phyloP scores from a whole-genome alignment of 306 rosid species.

The Lathyrus sativus region DNA sequence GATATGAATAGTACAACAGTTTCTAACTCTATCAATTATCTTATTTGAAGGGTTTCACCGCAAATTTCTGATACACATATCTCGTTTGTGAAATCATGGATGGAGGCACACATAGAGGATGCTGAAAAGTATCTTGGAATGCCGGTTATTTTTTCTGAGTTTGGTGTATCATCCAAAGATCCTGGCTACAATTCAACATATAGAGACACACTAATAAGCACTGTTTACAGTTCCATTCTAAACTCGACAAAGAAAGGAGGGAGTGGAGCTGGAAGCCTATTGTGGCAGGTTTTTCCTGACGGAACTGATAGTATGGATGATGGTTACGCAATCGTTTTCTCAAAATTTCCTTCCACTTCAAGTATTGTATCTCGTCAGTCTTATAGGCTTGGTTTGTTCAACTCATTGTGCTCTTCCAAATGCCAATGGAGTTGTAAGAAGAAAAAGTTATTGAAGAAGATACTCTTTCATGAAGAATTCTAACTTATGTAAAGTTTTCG shows the following conservation, averaged over 20 bases:
- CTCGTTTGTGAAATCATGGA: conserved; percentile 80
- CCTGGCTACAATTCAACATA: conserved; percentile 74
- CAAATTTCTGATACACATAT: conserved; percentile 68
- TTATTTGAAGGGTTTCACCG: conserved; percentile 50
- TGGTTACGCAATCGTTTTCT: conserved; percentile 75
- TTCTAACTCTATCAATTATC: conserved; percentile 33
- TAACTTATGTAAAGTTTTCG: conserved; percentile 31
- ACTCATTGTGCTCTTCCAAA: conserved; percentile 64
- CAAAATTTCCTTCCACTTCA: conserved; percentile 67
- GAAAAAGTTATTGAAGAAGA: conserved; percentile 46
- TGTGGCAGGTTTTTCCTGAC: conserved; percentile 88
- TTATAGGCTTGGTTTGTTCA: conserved; percentile 57
- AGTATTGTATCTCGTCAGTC: conserved; percentile 67
- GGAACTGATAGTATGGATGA: conserved; percentile 93
- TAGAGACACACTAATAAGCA: conserved; percentile 57
- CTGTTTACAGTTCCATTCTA: conserved; percentile 57
- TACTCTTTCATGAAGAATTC: conserved; percentile 46
- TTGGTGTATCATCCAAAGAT: conserved; percentile 82
- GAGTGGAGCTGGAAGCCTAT: conserved; percentile 75
- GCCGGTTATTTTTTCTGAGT: conserved; percentile 86
- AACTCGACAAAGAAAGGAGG: conserved; percentile 85
- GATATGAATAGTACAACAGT: conserved; percentile 5
- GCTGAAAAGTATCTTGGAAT: conserved; percentile 78
- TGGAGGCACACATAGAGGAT: conserved; percentile 90
- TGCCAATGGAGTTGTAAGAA: conserved; percentile 83